Evolutionary conservation across 768 basidiomycete species (phyloP).

Genomic region (Symmetrospora coprosmae): DNA sequence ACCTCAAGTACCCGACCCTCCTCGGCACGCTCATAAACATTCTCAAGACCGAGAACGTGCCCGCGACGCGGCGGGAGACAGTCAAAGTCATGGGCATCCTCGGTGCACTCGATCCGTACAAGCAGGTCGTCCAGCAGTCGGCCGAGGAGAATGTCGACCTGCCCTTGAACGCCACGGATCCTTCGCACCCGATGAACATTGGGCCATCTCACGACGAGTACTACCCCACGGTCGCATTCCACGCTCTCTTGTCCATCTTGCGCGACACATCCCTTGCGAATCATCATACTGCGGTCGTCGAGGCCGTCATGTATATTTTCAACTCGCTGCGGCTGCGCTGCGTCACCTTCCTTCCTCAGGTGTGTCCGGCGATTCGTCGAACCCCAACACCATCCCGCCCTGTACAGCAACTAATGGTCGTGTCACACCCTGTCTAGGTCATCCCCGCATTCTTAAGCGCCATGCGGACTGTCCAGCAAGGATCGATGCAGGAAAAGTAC

Average conservation of each 20-base stretch:
- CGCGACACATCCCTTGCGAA: slow-evolving; percentile 73
- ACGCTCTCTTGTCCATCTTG: slow-evolving; percentile 66
- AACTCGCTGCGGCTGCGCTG: slow-evolving; percentile 94
- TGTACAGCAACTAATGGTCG: background rate
- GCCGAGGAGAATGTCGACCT: slow-evolving; percentile 54
- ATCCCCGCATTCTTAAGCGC: slow-evolving; percentile 87
- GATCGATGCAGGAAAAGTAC: slow-evolving; percentile 66
- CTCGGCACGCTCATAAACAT: slow-evolving; percentile 72
- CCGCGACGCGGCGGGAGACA: slow-evolving; percentile 62
- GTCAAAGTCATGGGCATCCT: slow-evolving; percentile 90
- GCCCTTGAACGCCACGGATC: slow-evolving; percentile 42
- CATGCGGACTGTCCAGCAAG: slow-evolving; percentile 57
- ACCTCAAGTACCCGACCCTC: slow-evolving; percentile 80
- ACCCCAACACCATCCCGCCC: background rate
- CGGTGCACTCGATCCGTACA: slow-evolving; percentile 89
- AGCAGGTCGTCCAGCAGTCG: slow-evolving; percentile 45
- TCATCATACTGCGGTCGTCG: slow-evolving; percentile 84
- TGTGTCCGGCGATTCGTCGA: slow-evolving; percentile 35
- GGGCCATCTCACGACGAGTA: slow-evolving; percentile 51
- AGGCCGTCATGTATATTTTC: slow-evolving; percentile 97
- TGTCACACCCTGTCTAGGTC: slow-evolving; percentile 41
- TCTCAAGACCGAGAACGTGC: slow-evolving; percentile 59
- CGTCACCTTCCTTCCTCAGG: slow-evolving; percentile 86
- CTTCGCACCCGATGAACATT: slow-evolving; percentile 30
- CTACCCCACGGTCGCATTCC: slow-evolving; percentile 91